Evolutionary conservation across 768 basidiomycete species (phyloP).

Genomic region (Boletus sp.): DNA sequence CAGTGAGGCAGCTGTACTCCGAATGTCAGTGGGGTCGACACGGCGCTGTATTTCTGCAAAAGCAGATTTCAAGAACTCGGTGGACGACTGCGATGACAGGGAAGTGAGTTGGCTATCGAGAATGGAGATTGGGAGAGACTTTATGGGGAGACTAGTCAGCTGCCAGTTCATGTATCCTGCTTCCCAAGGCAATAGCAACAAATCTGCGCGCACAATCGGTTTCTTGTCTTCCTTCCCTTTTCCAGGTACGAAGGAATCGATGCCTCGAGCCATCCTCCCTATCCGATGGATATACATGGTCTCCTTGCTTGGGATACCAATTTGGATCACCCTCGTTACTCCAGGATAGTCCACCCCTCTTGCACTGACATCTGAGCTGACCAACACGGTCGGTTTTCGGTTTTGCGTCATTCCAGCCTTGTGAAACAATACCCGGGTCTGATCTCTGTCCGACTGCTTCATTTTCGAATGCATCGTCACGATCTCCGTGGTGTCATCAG

Average conservation of each 20-base stretch:
- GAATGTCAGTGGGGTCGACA: constrained; percentile 51
- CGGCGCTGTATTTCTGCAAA: constrained; percentile 32
- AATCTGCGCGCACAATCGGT: constrained; percentile 56
- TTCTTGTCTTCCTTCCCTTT: background rate
- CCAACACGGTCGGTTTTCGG: constrained; percentile 55
- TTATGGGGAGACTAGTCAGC: constrained; percentile 68
- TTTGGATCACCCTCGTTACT: constrained; percentile 87
- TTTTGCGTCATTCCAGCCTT: constrained; percentile 13
- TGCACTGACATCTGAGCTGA: constrained; percentile 88
- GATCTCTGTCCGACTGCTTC: constrained; percentile 18
- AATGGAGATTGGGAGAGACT: constrained; percentile 42
- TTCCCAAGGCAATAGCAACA: constrained; percentile 82
- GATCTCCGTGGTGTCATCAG: constrained; percentile 54
- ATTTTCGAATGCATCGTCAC: constrained; percentile 85
- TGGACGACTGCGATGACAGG: constrained; percentile 10
- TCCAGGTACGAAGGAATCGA: constrained; percentile 41
- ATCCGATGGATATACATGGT: constrained; percentile 87
- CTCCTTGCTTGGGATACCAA: constrained; percentile 69
- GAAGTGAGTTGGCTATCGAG: constrained; percentile 13
- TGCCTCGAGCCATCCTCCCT: constrained; percentile 78
- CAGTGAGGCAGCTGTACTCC: constrained; percentile 61
- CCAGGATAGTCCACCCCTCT: constrained; percentile 88
- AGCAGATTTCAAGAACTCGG: constrained; percentile 26
- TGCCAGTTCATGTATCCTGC: constrained; percentile 60
- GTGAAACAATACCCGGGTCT: constrained; percentile 27